Evolutionary conservation across 805 yeast species (phyloP).

Genomic region (Ogataea ganodermae): DNA sequence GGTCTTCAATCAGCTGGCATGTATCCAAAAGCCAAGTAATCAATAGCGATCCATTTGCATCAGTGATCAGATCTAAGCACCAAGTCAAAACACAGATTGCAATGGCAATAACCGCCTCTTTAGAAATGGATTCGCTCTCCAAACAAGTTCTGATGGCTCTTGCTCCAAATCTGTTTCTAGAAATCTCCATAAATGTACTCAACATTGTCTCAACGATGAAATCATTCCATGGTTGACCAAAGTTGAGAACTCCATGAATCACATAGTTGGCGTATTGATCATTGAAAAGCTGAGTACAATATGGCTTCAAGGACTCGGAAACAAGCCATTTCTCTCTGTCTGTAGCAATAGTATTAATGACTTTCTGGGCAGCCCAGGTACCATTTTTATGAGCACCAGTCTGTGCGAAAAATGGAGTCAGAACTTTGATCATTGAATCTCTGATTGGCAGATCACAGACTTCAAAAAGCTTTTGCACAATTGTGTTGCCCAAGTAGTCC

Average conservation of each 20-base stretch:
- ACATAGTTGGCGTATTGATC: constrained; percentile 98
- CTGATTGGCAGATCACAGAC: constrained; percentile 68
- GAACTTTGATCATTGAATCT: constrained; percentile 75
- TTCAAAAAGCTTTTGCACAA: constrained; percentile 87
- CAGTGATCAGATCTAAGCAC: constrained; percentile 76
- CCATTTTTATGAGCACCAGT: constrained; percentile 97
- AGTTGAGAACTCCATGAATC: constrained; percentile 88
- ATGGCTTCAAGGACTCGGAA: constrained; percentile 71
- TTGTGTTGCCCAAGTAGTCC: constrained; percentile 94
- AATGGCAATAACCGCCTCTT: constrained; percentile 69
- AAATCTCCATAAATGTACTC: constrained; percentile 74
- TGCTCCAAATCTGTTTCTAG: constrained; percentile 91
- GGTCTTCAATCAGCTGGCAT: constrained; percentile 56
- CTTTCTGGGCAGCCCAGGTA: constrained; percentile 98
- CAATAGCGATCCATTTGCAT: constrained; percentile 84
- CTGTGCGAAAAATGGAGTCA: constrained; percentile 80
- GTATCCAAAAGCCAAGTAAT: constrained; percentile 96
- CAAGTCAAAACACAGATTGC: constrained; percentile 77
- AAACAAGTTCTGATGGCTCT: constrained; percentile 92
- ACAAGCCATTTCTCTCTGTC: constrained; percentile 66
- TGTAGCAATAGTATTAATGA: constrained; percentile 68
- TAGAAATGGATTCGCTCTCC: constrained; percentile 70
- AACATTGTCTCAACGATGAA: constrained; percentile 84
- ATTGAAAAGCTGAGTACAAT: constrained; percentile 79
- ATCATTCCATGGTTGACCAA: constrained; percentile 82